A percentile compares a stretch with the other conserved stretches of the same genome.
Evolutionary conservation across 257 asterid genomes (phyloP).

Genomic region (Penstemon davidsonii): DNA sequence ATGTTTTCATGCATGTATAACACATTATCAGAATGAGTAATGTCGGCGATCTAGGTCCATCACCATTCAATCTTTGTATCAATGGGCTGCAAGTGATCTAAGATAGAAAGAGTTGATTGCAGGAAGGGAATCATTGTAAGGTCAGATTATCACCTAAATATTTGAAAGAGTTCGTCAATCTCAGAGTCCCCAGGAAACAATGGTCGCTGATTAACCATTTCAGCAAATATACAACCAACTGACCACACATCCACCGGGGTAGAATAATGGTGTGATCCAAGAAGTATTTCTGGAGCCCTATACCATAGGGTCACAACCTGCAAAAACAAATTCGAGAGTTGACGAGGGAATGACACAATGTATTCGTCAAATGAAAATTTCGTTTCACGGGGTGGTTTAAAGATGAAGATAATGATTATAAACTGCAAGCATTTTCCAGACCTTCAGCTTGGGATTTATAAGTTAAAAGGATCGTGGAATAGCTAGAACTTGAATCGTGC

Average conservation of each 20-base stretch:
- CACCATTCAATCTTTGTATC: background rate
- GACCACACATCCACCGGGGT: constrained; percentile 99
- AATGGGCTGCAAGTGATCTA: background rate
- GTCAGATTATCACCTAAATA: constrained; percentile 65
- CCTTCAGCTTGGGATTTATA: background rate
- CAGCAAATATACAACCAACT: constrained; percentile 96
- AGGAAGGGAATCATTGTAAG: constrained; percentile 8
- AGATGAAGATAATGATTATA: background rate
- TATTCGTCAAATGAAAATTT: background rate
- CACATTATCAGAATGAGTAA: background rate
- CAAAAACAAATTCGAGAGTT: constrained; percentile 21
- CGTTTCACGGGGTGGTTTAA: background rate
- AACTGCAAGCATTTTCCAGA: background rate
- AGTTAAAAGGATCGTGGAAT: background rate
- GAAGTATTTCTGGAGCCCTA: constrained; percentile 97
- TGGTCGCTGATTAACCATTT: constrained; percentile 83
- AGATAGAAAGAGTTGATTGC: constrained; percentile 14
- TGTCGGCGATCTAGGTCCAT: constrained; percentile 1
- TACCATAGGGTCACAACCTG: constrained; percentile 99
- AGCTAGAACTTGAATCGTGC: too few relatives aligned
- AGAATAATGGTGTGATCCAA: constrained; percentile 91
- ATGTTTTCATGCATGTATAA: background rate
- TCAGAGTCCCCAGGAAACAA: constrained; percentile 96
- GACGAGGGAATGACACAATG: constrained; percentile 6
- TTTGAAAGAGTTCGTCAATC: constrained; percentile 84